These are phyloP conservation scores for Paxillus involutus DNA, from an alignment of 768 basidiomycete species.

Conservation along the genomic window DNA sequence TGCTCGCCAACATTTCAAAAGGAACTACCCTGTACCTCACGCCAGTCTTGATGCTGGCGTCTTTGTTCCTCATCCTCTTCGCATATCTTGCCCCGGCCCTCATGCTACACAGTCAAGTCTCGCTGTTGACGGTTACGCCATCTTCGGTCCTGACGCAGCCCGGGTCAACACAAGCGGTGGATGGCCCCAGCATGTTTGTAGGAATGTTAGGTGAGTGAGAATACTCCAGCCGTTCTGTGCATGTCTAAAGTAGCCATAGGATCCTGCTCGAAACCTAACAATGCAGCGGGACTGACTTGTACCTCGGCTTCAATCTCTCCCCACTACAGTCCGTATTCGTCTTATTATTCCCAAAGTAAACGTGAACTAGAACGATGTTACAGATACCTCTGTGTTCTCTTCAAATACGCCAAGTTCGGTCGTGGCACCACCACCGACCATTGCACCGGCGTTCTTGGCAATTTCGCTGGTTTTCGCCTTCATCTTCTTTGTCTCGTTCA, in stretches of 20 bases:
- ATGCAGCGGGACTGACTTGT: conserved; percentile 53
- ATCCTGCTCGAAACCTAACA: conserved; percentile 59
- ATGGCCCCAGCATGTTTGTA: conserved; percentile 69
- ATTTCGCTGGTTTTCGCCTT: conserved; percentile 55
- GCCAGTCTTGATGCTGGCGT: conserved; percentile 63
- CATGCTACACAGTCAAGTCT: conserved; percentile 59
- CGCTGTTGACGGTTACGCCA: conserved; percentile 64
- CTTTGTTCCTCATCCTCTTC: conserved; percentile 64
- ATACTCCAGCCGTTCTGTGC: neutral
- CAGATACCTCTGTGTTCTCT: conserved; percentile 69
- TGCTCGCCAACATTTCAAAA: conserved; percentile 74
- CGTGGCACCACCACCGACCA: conserved; percentile 58
- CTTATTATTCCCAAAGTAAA: neutral
- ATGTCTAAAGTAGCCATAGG: conserved; percentile 39
- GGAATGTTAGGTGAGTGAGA: conserved; percentile 59
- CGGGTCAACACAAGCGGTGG: conserved; percentile 36
- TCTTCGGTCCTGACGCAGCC: conserved; percentile 43
- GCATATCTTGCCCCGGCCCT: conserved; percentile 66
- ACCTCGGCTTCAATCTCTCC: conserved; percentile 55
- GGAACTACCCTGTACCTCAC: conserved; percentile 66
- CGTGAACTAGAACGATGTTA: neutral
- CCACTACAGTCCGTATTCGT: conserved; percentile 51
- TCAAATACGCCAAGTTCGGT: conserved; percentile 51
- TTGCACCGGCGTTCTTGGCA: conserved; percentile 64
- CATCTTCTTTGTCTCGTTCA: conserved; percentile 66